Conservation (phyloP, 768 basidiomycete genomes). For the Rhodotorula graminis region DNA sequence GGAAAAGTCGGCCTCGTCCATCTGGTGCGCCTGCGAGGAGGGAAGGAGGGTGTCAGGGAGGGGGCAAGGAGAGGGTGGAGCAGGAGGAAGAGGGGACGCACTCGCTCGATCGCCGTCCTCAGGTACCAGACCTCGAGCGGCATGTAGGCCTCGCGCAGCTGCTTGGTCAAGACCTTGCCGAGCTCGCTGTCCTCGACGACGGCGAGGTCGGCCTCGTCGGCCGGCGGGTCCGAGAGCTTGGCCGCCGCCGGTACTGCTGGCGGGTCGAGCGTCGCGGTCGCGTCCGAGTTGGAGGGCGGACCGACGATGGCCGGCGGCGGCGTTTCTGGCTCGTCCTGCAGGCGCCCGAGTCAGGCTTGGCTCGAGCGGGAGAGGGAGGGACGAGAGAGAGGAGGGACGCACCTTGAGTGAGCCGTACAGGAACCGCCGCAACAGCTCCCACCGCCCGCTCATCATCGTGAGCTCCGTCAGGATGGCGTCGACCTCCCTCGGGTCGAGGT, state of each 20-base stretch:
- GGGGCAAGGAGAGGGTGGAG: too few species aligned
- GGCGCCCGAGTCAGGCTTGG: too few species aligned
- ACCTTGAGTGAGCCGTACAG: slow-evolving; percentile 69
- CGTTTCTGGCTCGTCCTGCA: slow-evolving; percentile 36
- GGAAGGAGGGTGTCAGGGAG: background rate
- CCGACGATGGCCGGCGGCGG: background rate
- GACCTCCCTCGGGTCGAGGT: slow-evolving; percentile 78
- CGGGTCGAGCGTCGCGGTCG: slow-evolving; percentile 20
- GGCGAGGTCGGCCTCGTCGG: slow-evolving; percentile 21
- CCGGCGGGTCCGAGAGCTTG: slow-evolving; percentile 52
- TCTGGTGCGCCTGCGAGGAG: slow-evolving; percentile 67
- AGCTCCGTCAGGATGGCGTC: slow-evolving; percentile 84
- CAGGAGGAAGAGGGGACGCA: slow-evolving; percentile 43
- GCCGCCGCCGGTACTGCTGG: slow-evolving; percentile 63
- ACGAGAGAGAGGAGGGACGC: slow-evolving; percentile 27
- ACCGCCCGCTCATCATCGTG: slow-evolving; percentile 82
- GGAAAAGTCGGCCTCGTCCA: slow-evolving; percentile 68
- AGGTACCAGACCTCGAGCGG: slow-evolving; percentile 92
- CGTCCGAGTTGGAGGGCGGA: background rate
- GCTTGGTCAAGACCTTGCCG: slow-evolving; percentile 26
- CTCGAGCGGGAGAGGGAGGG: background rate
- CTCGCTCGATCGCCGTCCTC: slow-evolving; percentile 80
- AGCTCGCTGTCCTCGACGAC: slow-evolving; percentile 33
- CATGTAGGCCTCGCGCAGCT: slow-evolving; percentile 70
- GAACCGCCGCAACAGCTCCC: slow-evolving; percentile 86